Evolutionary conservation across 768 basidiomycete genomes (phyloP), one percentile per base, ranked within the genome.

Genomic region (Paxillus involutus): DNA sequence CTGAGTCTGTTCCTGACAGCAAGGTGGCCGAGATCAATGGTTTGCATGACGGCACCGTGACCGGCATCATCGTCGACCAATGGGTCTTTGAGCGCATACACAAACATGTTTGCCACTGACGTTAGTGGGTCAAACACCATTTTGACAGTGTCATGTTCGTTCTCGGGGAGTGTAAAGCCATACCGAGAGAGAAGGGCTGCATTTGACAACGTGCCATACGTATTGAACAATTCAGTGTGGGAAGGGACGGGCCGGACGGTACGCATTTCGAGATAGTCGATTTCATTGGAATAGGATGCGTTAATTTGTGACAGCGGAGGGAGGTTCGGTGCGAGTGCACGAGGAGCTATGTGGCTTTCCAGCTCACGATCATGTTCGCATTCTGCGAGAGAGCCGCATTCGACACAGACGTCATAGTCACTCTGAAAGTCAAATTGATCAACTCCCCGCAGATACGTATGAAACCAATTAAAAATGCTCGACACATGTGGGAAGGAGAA

Each of bases 91-190:
- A 57, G 24, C 10, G 51, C 58, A 60, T 43, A 44, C 41, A 40
- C 26, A 30, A 66, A 52, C 14, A 53, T 57, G 37, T 49, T 47
- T 29, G 21, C 56, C 50, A 49, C 55, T 29, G 60, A 53, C 49
- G 54, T 51, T 44, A 55, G 50, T 37, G 65, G 64, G 48, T 65
- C 63, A 11, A 55, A 52, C 41, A 69, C 66, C 65, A 74, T 51
- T 21, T 56, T 71, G 21, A 88, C 61, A n/a, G 71, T 63, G 61
- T 91, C 88, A 56, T 81, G 75, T 45, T 85, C 86, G 65, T 91
- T 91, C 21, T 76, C 82, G 44, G 90, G 85, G n/a, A 91, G 75
- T 26, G 75, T 65, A 63, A 92, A 92, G 0, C 90, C 90, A 66
- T 91, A 91, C 57, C 79, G 82, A 14, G 73, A 75, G 47, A 91